These are phyloP conservation scores for Colletotrichum liriopes DNA, from an alignment of 2,329 filamentous ascomycete species.

Conservation along the genomic window DNA sequence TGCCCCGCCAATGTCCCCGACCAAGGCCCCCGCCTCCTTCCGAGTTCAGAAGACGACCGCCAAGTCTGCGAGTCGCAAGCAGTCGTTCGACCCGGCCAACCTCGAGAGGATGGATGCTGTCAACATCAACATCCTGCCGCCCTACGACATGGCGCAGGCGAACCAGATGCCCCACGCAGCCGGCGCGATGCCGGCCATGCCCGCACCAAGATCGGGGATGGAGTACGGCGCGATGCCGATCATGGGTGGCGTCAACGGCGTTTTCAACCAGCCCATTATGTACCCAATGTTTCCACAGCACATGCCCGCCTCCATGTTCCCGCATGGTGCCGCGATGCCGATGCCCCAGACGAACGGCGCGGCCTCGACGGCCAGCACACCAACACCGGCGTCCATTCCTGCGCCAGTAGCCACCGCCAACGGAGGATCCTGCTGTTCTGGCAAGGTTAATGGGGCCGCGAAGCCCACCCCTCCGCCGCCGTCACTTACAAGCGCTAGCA, in stretches of 20 bases:
- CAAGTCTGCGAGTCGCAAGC: conserved; percentile 59
- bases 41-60: conserved; percentile 63
- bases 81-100: conserved; percentile 64
- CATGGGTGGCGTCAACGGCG: conserved; percentile 40
- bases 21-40: conserved; percentile 55
- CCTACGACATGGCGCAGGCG: conserved; percentile 46
- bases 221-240: conserved; percentile 41
- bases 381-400: conserved; percentile 12
- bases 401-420: conserved; percentile 13
- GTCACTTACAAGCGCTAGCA: conserved; percentile 6
- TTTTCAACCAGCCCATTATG: conserved; percentile 39
- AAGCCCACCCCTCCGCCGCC: conserved; percentile 23
- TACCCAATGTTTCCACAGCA: conserved; percentile 39
- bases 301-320: conserved; percentile 33
- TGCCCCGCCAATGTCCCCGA: conserved; percentile 53
- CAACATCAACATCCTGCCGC: conserved; percentile 64
- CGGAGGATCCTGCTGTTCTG: conserved; percentile 35
- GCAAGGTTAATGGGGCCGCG: conserved; percentile 4
- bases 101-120: conserved; percentile 69
- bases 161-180: conserved; percentile 43
- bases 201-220: conserved; percentile 38
- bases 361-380: neutral
- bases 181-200: conserved; percentile 43
- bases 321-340: conserved; percentile 16
- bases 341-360: conserved; percentile 22